These are phyloP conservation scores for Boletus tomentosulus DNA, from an alignment of 768 basidiomycete genomes.

Conservation along the genomic window DNA sequence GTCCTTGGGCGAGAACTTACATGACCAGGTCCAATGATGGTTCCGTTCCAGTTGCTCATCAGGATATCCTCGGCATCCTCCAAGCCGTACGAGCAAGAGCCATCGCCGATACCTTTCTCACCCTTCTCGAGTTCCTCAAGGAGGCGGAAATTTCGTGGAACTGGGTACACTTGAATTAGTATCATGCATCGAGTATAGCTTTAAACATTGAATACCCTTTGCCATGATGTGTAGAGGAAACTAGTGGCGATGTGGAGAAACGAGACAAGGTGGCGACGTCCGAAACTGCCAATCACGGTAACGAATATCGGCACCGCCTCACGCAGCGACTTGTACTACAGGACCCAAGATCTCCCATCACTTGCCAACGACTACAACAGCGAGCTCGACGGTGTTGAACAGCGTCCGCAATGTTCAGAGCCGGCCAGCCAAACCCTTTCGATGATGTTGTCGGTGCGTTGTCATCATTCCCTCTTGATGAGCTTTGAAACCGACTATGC, in stretches of 20 bases:
- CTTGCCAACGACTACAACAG: slow-evolving; percentile 7
- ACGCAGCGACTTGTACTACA: slow-evolving; percentile 17
- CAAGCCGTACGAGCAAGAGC: slow-evolving; percentile 94
- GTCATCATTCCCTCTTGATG: slow-evolving; percentile 1
- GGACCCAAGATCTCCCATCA: slow-evolving; percentile 5
- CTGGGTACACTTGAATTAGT: slow-evolving; percentile 39
- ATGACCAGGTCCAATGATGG: slow-evolving; percentile 97
- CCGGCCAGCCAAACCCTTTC: slow-evolving; percentile 67
- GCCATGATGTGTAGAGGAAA: slow-evolving; percentile 37
- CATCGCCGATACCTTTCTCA: slow-evolving; percentile 99
- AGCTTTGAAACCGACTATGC: slow-evolving; percentile 4
- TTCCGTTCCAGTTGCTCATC: slow-evolving; percentile 99
- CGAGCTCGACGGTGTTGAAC: slow-evolving; percentile 6
- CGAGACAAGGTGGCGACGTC: background rate
- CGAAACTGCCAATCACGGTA: slow-evolving; percentile 11
- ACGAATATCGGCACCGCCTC: slow-evolving; percentile 28
- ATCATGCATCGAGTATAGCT: background rate
- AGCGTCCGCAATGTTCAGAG: slow-evolving; percentile 58
- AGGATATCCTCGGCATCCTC: slow-evolving; percentile 94
- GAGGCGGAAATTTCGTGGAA: slow-evolving; percentile 94
- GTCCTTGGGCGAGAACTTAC: slow-evolving; percentile 43
- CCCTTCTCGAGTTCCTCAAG: slow-evolving; percentile 99
- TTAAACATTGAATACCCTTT: slow-evolving; percentile 39
- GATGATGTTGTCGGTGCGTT: slow-evolving; percentile 88
- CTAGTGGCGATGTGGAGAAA: slow-evolving; percentile 4